Percentiles rank a stretch among this genome's conserved stretches.
phyloP scores from a whole-genome alignment of 352 stramenopile genomes.

The Pythium sp. region DNA sequence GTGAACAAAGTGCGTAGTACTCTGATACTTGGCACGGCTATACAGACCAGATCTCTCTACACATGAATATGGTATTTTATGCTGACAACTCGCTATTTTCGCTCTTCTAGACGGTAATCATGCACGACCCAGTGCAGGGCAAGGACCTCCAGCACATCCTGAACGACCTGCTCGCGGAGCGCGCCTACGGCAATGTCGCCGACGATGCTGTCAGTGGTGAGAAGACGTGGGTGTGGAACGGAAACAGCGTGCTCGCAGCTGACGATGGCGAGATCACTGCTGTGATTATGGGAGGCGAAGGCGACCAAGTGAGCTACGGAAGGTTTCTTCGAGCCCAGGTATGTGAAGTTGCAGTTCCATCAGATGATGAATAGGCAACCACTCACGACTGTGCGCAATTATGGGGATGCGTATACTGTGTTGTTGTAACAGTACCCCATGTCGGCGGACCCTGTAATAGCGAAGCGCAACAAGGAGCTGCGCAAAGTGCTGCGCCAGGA shows the following conservation, averaged over 20 bases:
- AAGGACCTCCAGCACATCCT: constrained; percentile 72
- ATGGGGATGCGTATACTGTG: neutral
- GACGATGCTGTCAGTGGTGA: constrained; percentile 15
- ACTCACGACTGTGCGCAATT: neutral
- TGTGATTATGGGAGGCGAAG: neutral
- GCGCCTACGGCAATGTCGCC: constrained; percentile 32
- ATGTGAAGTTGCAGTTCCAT: neutral
- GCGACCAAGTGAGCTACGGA: constrained; percentile 49
- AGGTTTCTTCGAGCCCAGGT: constrained; percentile 61
- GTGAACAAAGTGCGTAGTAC: constrained; percentile 67
- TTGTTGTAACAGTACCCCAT: constrained; percentile 45
- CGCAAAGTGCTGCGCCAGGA: constrained; percentile 59
- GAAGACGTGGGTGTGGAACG: constrained; percentile 46
- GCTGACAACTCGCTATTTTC: neutral
- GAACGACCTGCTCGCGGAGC: constrained; percentile 74
- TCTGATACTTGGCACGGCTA: neutral
- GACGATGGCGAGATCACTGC: neutral
- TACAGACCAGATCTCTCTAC: neutral
- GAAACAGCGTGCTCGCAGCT: constrained; percentile 22
- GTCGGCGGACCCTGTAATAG: constrained; percentile 34
- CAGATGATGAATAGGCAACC: neutral
- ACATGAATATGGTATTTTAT: neutral
- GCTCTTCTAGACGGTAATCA: constrained; percentile 63
- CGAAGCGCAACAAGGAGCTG: constrained; percentile 61
- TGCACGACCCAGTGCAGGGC: constrained; percentile 78